Base-by-base conservation (phyloP, 495 filamentous ascomycete species). In the Tetracladium marchalianum region DNA sequence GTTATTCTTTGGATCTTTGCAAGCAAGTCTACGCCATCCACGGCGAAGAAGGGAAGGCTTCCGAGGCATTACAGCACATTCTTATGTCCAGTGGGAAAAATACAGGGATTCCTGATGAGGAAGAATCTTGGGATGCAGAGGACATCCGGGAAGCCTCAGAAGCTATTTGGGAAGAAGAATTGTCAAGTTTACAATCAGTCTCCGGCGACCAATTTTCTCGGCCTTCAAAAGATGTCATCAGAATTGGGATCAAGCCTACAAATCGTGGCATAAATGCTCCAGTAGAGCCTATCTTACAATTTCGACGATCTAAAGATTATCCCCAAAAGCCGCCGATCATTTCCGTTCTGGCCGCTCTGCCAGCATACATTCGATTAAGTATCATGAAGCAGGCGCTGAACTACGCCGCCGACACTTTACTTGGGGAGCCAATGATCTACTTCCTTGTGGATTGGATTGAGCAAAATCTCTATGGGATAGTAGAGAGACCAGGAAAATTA, bases 401-500 rank as follows among this genome's bases (percentile, higher is more conserved):
- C 12, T 76, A 85, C 62, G 81, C 89, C 1, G 63, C 71, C 41
- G 70, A 77, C 27, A 75, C 75, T 37, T 70, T 93, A 35, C 60
- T 80, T 12, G 93, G 90, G 19, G 83, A 90, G 51, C 81, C 84
- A 41, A 92, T 93, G 81, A 75, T 95, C 9, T 98, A 87, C 62
- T 84, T 85, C 43, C 72, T 95, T 22, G 66, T 90, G 12, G 87
- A 94, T 62, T 98, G 90, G 88, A 60, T 96, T 11, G 89, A 97
- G 57, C 68, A 77, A 19, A 77, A 90, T 43, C 74, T 95, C 38
- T 75, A 79, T 33, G 54, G 62, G 4, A 87, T 97, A 42, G 77
- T 95, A 35, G 77, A 88, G 45, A 77, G 78, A 37, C 93, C 92
- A 0, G 92, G 90, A 1, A 80, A 70, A 43, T 72, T 98, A 33